Base-by-base conservation (phyloP, 2,329 filamentous ascomycete genomes). In the Claviceps spartinae region DNA sequence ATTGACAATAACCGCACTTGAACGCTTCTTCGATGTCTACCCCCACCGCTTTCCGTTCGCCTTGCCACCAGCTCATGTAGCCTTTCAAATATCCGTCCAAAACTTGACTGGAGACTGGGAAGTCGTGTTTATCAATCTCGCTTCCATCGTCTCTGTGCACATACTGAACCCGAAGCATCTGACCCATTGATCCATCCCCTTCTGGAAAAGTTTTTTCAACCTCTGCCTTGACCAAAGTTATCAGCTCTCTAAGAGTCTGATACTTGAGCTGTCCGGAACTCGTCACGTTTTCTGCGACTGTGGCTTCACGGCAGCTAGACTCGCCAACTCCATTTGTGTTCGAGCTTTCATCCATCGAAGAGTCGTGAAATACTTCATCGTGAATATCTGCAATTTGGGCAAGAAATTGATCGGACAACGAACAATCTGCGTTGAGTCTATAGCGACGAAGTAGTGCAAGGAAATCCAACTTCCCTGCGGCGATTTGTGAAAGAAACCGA, bases 61-160 rank as follows among this genome's bases (percentile, higher is more conserved):
- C 91, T 36, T 78, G 80, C 91, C 91, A 97, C 88, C 88, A 96
- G n/a, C 74, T 65, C 77, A 96, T 81, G 56, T 86, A 83, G 2
- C 79, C 74, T 0, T 69, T 63, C 3, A 95, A 64, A 62, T 94
- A 94, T 1, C 66, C 67, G 11, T 83, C 75, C 44, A 96, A 69
- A 2, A 73, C 73, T 1, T 72, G 65, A 0, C 76, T 70, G 52
- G 91, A 84, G 61, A 88, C 87, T 0, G 79, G 72, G 57, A 93
- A 77, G 1, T 85, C 71, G 45, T 75, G 72, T 6, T 71, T 68
- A n/a, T 81, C 71, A 7, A 79, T 73, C 48, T 74, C 67, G 1
- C 70, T 69, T 2, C 80, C 79, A 44, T 80, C 71, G 3, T 63
- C 64, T 7, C 76, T 71, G 55, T 74, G 72, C 2, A 76, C 67